Evolutionary conservation across 805 yeast species (phyloP), one percentile per base, ranked within the genome.

Genomic region (Scheffersomyces coipomensis): DNA sequence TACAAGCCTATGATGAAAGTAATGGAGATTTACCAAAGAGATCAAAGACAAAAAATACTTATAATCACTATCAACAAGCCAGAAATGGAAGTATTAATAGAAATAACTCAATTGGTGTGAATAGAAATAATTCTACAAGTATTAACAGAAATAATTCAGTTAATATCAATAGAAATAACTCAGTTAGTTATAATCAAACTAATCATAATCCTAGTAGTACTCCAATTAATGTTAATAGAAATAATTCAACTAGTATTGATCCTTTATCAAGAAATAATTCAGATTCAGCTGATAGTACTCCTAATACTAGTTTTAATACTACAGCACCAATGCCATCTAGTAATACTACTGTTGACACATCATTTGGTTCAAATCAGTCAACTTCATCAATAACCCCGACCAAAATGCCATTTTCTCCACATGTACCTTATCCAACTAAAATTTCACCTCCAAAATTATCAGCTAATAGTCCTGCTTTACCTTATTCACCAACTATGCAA

Each of bases 21-120:
- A 27, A 13, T 13, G 33, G 17, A 27, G 48, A 40, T 11, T 39
- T 45, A 17, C 55, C 57, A 8, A 49, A 48, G 29, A 39, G 62
- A 16, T 42, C 53, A 18, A 55, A 55, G 34, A 54, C 65, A 36
- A 58, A 53, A 38, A 60, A 58, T 39, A 62, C 55, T 18, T 63
- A 56, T 45, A 63, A 62, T 37, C 59, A 60, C 40, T 63, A 62
- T 40, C 66, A 58, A 35, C 68, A 58, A 48, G 43, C 37, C 17
- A 23, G 34, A n/a, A 23, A 23, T 12, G 34, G 12, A 15, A 23
- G 35, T 30, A 9, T 19, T 35, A 19, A 29, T 29, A 19, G 30
- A 27, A 30, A 18, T n/a, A 18, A 30, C 12, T 19, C 22, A 4
- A 26, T 26, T 12, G 16, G 16, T 7, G 16, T 18, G 16, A 18